Evolutionary conservation across 441 rosid genomes (phyloP), one percentile per base, ranked within the genome.

Genomic region (Pelargonium citronellum): DNA sequence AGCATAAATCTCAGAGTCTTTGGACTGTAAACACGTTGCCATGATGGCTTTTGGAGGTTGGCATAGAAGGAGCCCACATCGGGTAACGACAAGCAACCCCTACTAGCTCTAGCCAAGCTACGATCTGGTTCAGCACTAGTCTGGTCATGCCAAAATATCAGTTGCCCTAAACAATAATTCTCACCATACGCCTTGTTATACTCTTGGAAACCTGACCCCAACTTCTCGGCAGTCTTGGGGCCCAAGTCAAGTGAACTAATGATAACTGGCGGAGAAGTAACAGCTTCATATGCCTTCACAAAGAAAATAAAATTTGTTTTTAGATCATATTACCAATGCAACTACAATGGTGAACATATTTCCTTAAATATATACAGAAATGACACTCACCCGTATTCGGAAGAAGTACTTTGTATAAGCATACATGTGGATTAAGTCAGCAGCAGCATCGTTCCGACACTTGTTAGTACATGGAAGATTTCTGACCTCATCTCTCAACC

Each of bases 401-500:
- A 87, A 85, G 79, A 89, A 95, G 80, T 83, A 82, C 81, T 89
- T 92, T 53, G 96, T 92, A 77, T 89, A 84, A 47, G 99, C 99
- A 75, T 90, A 92, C 66, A 90, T 78, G 76, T 95, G 97, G 79
- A 95, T 85, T 81, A 95, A 86, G 85, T 95, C 99, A 75, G 99
- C 99, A 55, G 99, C 97, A 70, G 99, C 99, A 74, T 95, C 99
- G 70, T 95, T 87, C 77, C 98, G 91, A 72, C 97, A 91, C 82
- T 89, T 92, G 81, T 89, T 86, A 62, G 96, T 86, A 82, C 98
- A 95, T 7, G 94, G 91, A 71, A 95, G 94, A 78, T 82, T 82
- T 43, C 96, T 87, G 49, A 92, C 76, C 84, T 91, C 99, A 65
- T 95, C 97, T 78, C 98, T 87, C 94, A 95, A 84, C 98, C 99